Evolutionary conservation across 805 yeast genomes (phyloP).

Genomic region (Metschnikowia peoriensis): DNA sequence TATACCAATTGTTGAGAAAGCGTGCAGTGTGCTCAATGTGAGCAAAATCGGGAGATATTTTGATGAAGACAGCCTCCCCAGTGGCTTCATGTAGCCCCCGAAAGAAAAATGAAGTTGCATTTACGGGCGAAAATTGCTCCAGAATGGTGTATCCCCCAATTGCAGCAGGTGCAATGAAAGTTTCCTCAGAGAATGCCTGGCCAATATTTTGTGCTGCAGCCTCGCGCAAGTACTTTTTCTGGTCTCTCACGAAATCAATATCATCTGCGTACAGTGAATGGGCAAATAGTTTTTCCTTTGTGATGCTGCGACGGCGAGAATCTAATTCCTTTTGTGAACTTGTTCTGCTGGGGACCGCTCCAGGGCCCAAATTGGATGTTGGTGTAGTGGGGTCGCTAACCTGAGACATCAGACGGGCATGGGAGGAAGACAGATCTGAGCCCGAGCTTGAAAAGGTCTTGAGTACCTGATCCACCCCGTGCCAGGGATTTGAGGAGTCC

Average conservation of each 20-base stretch:
- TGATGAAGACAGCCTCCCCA: constrained; percentile 19
- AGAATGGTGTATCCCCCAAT: constrained; percentile 25
- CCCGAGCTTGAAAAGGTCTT: constrained; percentile 9
- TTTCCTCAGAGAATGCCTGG: constrained; percentile 12
- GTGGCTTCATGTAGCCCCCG: constrained; percentile 18
- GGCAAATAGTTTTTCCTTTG: constrained; percentile 17
- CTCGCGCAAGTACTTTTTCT: constrained; percentile 19
- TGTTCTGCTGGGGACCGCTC: constrained; percentile 2
- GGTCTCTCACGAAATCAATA: constrained; percentile 24
- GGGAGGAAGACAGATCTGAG: constrained; percentile 15
- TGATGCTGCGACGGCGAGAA: constrained; percentile 6
- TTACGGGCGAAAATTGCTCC: constrained; percentile 17
- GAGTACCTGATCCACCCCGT: constrained; percentile 3
- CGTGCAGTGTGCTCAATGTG: constrained; percentile 24
- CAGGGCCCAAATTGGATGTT: constrained; percentile 3
- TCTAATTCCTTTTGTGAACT: constrained; percentile 4
- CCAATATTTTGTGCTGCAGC: constrained; percentile 10
- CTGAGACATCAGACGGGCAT: constrained; percentile 10
- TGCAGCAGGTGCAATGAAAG: constrained; percentile 17
- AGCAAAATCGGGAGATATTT: constrained; percentile 25
- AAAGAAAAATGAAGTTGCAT: constrained; percentile 17
- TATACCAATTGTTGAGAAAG: constrained; percentile 35
- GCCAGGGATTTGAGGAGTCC: constrained; percentile 5
- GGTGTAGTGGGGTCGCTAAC: constrained; percentile 6
- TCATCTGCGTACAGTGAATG: constrained; percentile 26